Percentiles rank a stretch among this genome's conserved stretches.
Evolutionary conservation across 106 monocot species (phyloP).

Genomic region (Acorus gramineus): DNA sequence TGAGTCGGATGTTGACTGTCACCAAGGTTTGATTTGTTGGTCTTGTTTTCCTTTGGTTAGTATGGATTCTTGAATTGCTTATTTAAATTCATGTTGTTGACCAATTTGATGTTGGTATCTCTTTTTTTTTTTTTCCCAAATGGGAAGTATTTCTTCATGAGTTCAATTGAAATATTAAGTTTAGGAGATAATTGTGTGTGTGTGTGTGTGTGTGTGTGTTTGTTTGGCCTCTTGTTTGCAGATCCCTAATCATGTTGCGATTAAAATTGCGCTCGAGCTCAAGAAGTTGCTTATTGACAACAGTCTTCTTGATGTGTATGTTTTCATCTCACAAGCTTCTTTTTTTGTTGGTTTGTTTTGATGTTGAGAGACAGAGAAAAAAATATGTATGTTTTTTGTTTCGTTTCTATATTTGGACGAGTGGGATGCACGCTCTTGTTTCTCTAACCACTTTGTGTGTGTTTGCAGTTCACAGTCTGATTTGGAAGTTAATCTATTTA

Average conservation of each 20-base stretch:
- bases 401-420: too few relatives aligned
- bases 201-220: neutral
- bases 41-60: neutral
- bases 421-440: neutral
- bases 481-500: slow-evolving; percentile 94
- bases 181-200: neutral
- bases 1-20: slow-evolving; percentile 95
- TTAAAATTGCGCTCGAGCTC: slow-evolving; percentile 96
- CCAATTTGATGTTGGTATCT: slow-evolving; percentile 1
- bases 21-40: slow-evolving; percentile 45
- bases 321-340: neutral
- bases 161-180: too few relatives aligned
- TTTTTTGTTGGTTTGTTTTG: neutral
- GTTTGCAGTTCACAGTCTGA: slow-evolving; percentile 91
- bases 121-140: neutral
- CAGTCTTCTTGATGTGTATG: slow-evolving; percentile 99
- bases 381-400: too few relatives aligned
- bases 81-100: neutral
- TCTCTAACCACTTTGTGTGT: neutral
- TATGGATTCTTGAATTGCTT: neutral
- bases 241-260: slow-evolving; percentile 98
- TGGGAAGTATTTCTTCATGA: too few relatives aligned
- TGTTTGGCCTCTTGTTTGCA: slow-evolving; percentile 16
- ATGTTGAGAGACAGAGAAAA: too few relatives aligned
- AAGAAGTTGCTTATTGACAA: slow-evolving; percentile 97